phyloP scores from a whole-genome alignment of 2,329 filamentous ascomycete genomes.

The Rutstroemia sydowiana region DNA sequence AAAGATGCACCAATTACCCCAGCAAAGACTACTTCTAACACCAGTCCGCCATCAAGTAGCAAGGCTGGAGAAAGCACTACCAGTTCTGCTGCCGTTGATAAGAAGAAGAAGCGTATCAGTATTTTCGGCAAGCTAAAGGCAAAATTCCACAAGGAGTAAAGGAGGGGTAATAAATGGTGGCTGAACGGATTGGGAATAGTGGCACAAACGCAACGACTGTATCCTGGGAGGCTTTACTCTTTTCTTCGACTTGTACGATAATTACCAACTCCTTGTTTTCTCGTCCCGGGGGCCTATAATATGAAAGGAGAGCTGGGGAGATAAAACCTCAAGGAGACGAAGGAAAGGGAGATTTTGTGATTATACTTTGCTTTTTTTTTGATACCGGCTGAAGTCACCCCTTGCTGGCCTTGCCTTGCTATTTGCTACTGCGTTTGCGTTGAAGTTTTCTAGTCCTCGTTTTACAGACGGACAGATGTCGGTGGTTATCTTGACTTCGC shows the following conservation, averaged over 20 bases:
- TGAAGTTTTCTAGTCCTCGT: constrained; percentile 9
- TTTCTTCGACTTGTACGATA: constrained; percentile 11
- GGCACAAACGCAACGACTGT: constrained; percentile 1
- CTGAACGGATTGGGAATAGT: background rate
- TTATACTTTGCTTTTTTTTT: constrained; percentile 9
- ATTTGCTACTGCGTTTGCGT: no score
- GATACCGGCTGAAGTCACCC: constrained; percentile 12
- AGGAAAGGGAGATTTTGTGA: constrained; percentile 3
- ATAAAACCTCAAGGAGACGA: background rate
- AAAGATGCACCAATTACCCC: constrained; percentile 16
- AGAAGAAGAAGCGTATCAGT: constrained; percentile 31
- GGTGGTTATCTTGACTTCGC: constrained; percentile 11
- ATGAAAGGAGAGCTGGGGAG: constrained; percentile 6
- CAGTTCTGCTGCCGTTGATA: constrained; percentile 20
- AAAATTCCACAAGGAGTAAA: constrained; percentile 36
- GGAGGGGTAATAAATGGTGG: constrained; percentile 7
- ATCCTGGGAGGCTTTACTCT: constrained; percentile 4
- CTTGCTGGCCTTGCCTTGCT: constrained; percentile 6
- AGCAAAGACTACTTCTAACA: constrained; percentile 20
- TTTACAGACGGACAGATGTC: constrained; percentile 11
- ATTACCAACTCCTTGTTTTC: constrained; percentile 6
- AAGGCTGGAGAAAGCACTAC: constrained; percentile 23
- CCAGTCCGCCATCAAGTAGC: constrained; percentile 21
- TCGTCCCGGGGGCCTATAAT: constrained; percentile 5
- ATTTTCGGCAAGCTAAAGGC: constrained; percentile 42